Conservation (phyloP, 306 rosid genomes). For the Amphicarpaea edgeworthii region DNA sequence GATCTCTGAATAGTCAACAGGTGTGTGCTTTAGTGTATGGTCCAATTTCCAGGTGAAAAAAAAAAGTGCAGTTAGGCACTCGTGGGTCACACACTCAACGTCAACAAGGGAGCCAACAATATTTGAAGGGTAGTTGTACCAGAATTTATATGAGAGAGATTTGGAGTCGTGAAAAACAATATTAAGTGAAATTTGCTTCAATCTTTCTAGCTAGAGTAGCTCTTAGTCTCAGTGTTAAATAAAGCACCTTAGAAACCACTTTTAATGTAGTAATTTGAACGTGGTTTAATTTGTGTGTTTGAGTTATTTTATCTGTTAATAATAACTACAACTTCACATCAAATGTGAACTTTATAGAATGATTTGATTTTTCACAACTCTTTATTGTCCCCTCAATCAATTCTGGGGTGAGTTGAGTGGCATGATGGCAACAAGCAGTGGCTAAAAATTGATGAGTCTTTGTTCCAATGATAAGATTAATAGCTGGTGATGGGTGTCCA, state of each 20-base stretch:
- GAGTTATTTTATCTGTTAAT: conserved; percentile 5
- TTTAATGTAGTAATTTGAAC: not conserved
- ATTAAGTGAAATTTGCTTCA: not conserved
- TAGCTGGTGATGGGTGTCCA: conserved; percentile 50
- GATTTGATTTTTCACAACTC: conserved; percentile 37
- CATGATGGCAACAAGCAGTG: conserved; percentile 44
- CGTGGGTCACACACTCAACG: conserved; percentile 22
- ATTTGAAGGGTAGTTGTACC: conserved; percentile 40
- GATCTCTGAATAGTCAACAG: conserved; percentile 36
- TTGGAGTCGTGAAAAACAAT: conserved; percentile 6
- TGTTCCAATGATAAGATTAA: conserved; percentile 49
- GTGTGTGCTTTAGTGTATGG: conserved; percentile 31
- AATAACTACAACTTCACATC: not conserved
- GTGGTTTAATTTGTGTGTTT: not conserved
- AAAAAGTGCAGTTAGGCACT: conserved; percentile 18
- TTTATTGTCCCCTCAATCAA: conserved; percentile 38
- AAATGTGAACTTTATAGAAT: conserved; percentile 8
- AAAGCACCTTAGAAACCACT: not conserved
- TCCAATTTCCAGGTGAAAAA: conserved; percentile 18
- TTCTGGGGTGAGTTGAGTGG: conserved; percentile 37
- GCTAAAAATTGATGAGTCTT: conserved; percentile 41
- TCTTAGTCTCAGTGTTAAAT: not conserved
- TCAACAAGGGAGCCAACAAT: conserved; percentile 10
- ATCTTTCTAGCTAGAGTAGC: conserved; percentile 6
- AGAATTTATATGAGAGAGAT: not conserved